These are phyloP conservation scores for Canariomyces notabilis DNA, from an alignment of 2,329 filamentous ascomycete genomes.

Conservation along the genomic window DNA sequence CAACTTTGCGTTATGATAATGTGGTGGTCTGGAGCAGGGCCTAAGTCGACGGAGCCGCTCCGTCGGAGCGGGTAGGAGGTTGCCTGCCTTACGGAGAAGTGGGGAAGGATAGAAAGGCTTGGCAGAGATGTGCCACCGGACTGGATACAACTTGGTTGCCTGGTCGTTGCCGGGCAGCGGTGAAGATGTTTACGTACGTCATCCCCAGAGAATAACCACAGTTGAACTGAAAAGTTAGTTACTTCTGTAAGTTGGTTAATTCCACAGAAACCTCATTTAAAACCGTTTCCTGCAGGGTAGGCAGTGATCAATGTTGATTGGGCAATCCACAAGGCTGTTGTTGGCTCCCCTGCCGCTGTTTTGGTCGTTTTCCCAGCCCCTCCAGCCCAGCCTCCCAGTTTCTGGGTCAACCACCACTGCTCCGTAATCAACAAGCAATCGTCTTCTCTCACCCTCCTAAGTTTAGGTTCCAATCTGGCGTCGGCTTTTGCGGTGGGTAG, in stretches of 20 bases:
- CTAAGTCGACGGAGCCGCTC: no score
- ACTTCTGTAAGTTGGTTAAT: no score
- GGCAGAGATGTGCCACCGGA: neutral
- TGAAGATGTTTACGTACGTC: constrained; percentile 24
- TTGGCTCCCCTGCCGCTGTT: neutral
- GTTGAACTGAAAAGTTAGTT: no score
- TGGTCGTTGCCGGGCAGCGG: constrained; percentile 14
- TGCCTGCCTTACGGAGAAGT: neutral
- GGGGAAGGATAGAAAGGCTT: neutral
- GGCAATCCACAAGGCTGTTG: constrained; percentile 3
- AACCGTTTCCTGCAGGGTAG: no score
- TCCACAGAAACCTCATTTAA: no score
- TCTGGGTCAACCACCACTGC: constrained; percentile 25
- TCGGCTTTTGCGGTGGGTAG: neutral
- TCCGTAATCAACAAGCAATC: constrained; percentile 8
- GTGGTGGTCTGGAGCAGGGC: no score
- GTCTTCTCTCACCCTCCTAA: constrained; percentile 2
- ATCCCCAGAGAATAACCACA: neutral
- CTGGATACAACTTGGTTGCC: constrained; percentile 9
- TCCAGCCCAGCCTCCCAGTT: constrained; percentile 21
- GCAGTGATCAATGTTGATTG: neutral
- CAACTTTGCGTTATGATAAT: no score
- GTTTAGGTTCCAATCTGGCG: neutral
- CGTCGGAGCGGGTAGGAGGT: neutral
- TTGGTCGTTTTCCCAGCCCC: constrained; percentile 3